phyloP scores from a whole-genome alignment of 2,329 filamentous ascomycete species.

The Helotiales sp. region DNA sequence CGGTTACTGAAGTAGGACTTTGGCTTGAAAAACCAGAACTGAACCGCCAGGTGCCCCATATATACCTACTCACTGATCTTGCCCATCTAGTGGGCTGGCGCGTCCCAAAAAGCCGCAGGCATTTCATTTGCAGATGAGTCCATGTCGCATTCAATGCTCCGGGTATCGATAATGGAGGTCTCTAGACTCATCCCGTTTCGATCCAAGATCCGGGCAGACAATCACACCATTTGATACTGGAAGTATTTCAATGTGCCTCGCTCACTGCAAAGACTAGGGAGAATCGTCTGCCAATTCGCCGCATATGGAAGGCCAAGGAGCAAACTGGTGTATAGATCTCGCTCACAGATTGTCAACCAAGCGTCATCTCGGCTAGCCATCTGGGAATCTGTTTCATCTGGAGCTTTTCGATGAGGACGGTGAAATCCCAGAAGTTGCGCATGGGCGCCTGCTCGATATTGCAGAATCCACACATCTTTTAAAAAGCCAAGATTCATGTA shows the following conservation, averaged over 20 bases:
- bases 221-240: conserved; percentile 15
- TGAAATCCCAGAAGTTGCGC: conserved; percentile 57
- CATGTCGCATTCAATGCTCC: conserved; percentile 49
- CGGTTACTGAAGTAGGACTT: conserved; percentile 51
- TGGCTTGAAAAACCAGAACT: conserved; percentile 48
- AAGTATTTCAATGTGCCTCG: conserved; percentile 10
- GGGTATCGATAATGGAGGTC: conserved; percentile 46
- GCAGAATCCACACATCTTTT: conserved; percentile 57
- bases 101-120: conserved; percentile 43
- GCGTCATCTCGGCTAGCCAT: conserved; percentile 36
- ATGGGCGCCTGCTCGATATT: conserved; percentile 56
- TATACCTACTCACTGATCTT: conserved; percentile 20
- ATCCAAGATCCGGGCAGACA: conserved; percentile 46
- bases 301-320: conserved; percentile 58
- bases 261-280: background rate
- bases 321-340: conserved; percentile 56
- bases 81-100: conserved; percentile 32
- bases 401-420: conserved; percentile 40
- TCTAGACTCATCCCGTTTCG: conserved; percentile 46
- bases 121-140: conserved; percentile 42
- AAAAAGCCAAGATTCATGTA: conserved; percentile 58
- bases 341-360: conserved; percentile 46
- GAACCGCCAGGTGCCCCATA: conserved; percentile 44
- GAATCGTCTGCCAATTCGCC: conserved; percentile 15
- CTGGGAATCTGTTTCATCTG: conserved; percentile 19